Conservation (phyloP, 805 yeast species). For the Candida manassasensis region DNA sequence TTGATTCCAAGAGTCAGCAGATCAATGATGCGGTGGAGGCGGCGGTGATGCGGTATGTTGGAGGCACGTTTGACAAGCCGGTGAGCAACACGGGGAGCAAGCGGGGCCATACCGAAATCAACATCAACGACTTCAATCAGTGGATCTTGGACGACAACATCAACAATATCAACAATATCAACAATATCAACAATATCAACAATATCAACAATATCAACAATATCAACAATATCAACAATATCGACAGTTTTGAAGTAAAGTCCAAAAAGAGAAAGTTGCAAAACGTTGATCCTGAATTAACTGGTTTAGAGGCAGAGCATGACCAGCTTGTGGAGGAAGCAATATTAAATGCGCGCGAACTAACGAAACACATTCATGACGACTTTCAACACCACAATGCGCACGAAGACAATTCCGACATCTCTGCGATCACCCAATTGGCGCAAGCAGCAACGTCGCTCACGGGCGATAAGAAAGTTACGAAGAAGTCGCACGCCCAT, state of each 20-base stretch:
- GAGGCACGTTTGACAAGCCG: slow-evolving; percentile 46
- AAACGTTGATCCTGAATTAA: slow-evolving; percentile 36
- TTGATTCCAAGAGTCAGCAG: slow-evolving; percentile 29
- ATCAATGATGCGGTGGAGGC: slow-evolving; percentile 63
- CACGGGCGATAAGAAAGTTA: not conserved
- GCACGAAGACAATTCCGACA: slow-evolving; percentile 1
- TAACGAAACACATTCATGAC: slow-evolving; percentile 38
- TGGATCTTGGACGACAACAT: slow-evolving; percentile 48
- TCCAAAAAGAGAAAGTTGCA: slow-evolving; percentile 9
- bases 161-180: slow-evolving; percentile 5
- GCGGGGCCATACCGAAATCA: slow-evolving; percentile 31
- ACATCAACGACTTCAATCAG: slow-evolving; percentile 47
- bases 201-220: too few species aligned
- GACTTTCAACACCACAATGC: slow-evolving; percentile 9
- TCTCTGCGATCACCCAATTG: slow-evolving; percentile 9
- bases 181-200: slow-evolving; percentile 4
- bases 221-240: not conserved
- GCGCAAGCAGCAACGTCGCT: slow-evolving; percentile 11
- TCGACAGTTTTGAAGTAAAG: slow-evolving; percentile 3
- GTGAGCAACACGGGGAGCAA: slow-evolving; percentile 14
- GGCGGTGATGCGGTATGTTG: slow-evolving; percentile 71
- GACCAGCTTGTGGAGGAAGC: slow-evolving; percentile 68
- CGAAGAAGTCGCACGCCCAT: not conserved
- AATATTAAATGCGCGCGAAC: slow-evolving; percentile 60
- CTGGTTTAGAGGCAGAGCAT: slow-evolving; percentile 42